Evolutionary conservation across 2,329 filamentous ascomycete species (phyloP).

Genomic region (Sporothrix mexicana): DNA sequence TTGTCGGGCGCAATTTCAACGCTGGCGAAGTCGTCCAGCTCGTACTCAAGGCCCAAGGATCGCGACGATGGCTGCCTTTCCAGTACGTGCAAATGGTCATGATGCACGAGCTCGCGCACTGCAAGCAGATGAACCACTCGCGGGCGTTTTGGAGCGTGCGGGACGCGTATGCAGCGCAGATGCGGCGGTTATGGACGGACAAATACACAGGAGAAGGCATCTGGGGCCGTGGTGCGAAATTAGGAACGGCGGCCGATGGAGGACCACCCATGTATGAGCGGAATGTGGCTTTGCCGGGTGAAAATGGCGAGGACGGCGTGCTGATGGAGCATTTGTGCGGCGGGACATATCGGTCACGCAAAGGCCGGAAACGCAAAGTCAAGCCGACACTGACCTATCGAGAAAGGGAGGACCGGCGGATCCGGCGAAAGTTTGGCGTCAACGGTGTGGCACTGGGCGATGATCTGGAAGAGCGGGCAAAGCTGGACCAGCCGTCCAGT

Average conservation of each 20-base stretch:
- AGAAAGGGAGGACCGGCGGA: constrained; percentile 73
- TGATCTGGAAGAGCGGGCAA: constrained; percentile 68
- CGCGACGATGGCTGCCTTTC: constrained; percentile 77
- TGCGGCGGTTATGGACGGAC: constrained; percentile 72
- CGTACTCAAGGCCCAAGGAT: constrained; percentile 71
- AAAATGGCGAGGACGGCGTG: constrained; percentile 49
- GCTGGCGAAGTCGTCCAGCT: constrained; percentile 86
- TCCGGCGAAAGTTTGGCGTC: constrained; percentile 76
- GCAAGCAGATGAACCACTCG: constrained; percentile 90
- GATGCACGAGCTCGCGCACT: constrained; percentile 91
- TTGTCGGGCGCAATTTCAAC: constrained; percentile 89
- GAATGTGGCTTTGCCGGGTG: constrained; percentile 50
- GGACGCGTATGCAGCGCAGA: constrained; percentile 72
- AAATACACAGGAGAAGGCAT: constrained; percentile 81
- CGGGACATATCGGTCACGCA: constrained; percentile 72
- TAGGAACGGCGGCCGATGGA: constrained; percentile 58
- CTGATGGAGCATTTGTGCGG: constrained; percentile 78
- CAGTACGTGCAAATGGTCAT: constrained; percentile 91
- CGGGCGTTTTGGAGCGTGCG: constrained; percentile 80
- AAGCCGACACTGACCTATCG: constrained; percentile 67
- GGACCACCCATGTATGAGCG: constrained; percentile 51
- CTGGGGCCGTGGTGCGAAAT: constrained; percentile 74
- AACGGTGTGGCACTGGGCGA: constrained; percentile 72
- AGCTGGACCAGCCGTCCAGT: constrained; percentile 57
- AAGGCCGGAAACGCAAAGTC: constrained; percentile 55